Evolutionary conservation across 345 rosid genomes (phyloP), one percentile per base, ranked within the genome.

Genomic region (Salix koriyanagi): DNA sequence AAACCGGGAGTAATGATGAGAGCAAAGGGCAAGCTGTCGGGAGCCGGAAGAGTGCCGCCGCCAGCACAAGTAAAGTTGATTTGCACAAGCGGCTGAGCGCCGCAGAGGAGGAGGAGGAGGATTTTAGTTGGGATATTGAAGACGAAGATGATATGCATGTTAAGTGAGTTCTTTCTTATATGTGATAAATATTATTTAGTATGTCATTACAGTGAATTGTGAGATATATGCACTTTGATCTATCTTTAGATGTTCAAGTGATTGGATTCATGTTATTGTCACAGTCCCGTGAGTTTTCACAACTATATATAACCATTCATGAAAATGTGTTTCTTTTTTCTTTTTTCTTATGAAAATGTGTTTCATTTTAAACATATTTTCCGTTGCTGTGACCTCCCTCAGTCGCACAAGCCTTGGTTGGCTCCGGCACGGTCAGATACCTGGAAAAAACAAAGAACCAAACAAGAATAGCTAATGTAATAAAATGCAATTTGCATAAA

Each of bases 91-190:
- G 81, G 77, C 78, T 89, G 56, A 83, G 83, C 80, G 77, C 82
- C 48, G 84, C 82, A 0, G 90, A 84, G 23, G 95, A 92, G 81
- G 95, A 90, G 19, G 95, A 90, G 19, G 95, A 87, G 64, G 92
- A 86, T 78, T 72, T 94, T 72, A 87, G 87, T 80, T 94, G 98
- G 98, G 97, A 92, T 83, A 86, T 92, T 34, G 98, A 91, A 77
- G 97, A 87, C 16, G 96, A 86, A 0, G 87, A 86, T 3, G 86
- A 81, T 5, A 83, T 81, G 6, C 68, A 52, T 48, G 71, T 32
- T 65, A 77, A 69, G 62, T 26, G 44, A 28, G 34, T 32, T 32
- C 34, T 67, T 36, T 11, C 7, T 52, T 19, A 14, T 36, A 28
- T 28, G 54, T 28, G 73, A 12, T 41, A 23, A 41, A 37, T 32